phyloP scores from a whole-genome alignment of 768 basidiomycete genomes.

The Erythrobasidium yunnanense region DNA sequence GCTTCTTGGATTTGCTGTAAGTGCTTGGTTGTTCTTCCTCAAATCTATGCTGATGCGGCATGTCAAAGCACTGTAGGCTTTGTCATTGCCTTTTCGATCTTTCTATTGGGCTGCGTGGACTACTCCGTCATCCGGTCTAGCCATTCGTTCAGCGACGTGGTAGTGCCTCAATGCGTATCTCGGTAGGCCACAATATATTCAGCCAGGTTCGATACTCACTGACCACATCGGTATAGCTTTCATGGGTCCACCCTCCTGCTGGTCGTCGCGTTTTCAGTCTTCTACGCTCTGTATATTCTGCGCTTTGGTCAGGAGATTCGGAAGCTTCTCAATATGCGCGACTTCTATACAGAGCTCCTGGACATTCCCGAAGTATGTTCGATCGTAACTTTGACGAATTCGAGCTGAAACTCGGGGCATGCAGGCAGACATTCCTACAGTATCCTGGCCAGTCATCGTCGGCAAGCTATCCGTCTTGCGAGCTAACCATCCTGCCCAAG shows the following conservation, averaged over 20 bases:
- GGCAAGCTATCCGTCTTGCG: conserved; percentile 77
- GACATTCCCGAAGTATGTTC: conserved; percentile 77
- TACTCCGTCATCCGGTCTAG: conserved; percentile 67
- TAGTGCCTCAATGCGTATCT: conserved; percentile 72
- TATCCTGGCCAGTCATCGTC: conserved; percentile 92
- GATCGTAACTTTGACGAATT: not conserved
- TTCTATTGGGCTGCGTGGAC: conserved; percentile 87
- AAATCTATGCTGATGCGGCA: conserved; percentile 16
- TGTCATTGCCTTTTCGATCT: conserved; percentile 96
- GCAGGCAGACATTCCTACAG: conserved; percentile 92
- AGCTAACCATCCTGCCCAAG: conserved; percentile 72
- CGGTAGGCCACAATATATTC: conserved; percentile 49
- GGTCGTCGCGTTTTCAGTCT: conserved; percentile 70
- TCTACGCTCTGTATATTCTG: conserved; percentile 79
- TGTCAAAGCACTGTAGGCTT: conserved; percentile 84
- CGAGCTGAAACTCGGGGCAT: not conserved
- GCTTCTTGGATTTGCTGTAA: conserved; percentile 87
- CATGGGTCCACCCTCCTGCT: conserved; percentile 54
- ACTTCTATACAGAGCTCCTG: conserved; percentile 87
- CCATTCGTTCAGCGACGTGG: conserved; percentile 62
- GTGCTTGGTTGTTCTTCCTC: conserved; percentile 41
- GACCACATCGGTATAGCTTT: conserved; percentile 21
- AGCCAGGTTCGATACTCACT: not conserved
- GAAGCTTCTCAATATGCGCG: conserved; percentile 84
- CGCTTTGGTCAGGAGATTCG: conserved; percentile 63